Percentiles rank a stretch among this genome's conserved stretches.
phyloP scores from a whole-genome alignment of 2,329 filamentous ascomycete genomes.

The Trichoderma gracile region DNA sequence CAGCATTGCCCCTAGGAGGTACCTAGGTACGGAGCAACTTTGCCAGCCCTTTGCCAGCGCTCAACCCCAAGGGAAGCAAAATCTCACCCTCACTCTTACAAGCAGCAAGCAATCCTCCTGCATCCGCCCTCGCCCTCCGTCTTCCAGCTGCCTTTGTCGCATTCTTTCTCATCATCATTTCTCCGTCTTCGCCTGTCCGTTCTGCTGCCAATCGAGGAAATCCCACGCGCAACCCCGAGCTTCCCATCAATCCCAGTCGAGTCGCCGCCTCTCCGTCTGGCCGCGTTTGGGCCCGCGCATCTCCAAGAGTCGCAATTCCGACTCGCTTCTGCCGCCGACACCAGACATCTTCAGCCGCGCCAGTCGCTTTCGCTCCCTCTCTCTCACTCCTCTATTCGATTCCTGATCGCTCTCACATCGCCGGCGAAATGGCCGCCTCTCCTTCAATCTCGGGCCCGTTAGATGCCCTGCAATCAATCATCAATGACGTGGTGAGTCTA shows the following conservation, averaged over 20 bases:
- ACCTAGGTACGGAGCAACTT: not conserved
- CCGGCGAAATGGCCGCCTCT: conserved; percentile 7
- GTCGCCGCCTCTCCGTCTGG: not conserved
- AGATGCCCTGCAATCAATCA: conserved; percentile 52
- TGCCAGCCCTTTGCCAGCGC: conserved; percentile 6
- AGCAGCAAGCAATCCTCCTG: not conserved
- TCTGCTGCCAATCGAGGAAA: not conserved
- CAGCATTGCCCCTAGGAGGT: conserved; percentile 3
- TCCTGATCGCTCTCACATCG: not conserved
- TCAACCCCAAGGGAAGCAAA: conserved; percentile 10
- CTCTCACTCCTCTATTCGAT: not conserved
- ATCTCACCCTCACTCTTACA: conserved; percentile 10
- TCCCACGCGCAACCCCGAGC: not conserved
- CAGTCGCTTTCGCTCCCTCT: not conserved
- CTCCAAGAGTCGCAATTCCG: not conserved
- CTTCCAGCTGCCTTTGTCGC: not conserved
- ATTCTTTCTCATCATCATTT: not conserved
- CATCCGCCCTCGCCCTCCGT: too few species aligned
- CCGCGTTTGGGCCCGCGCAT: not conserved
- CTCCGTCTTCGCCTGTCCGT: not conserved
- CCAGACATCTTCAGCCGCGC: not conserved
- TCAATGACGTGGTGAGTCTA: conserved; percentile 56
- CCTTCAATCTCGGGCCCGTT: conserved; percentile 40
- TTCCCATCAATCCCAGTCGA: not conserved
- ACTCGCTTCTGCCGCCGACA: not conserved